Evolutionary conservation across 176 grass and related monocot genomes (phyloP).

Genomic region (Oryza brachyantha): DNA sequence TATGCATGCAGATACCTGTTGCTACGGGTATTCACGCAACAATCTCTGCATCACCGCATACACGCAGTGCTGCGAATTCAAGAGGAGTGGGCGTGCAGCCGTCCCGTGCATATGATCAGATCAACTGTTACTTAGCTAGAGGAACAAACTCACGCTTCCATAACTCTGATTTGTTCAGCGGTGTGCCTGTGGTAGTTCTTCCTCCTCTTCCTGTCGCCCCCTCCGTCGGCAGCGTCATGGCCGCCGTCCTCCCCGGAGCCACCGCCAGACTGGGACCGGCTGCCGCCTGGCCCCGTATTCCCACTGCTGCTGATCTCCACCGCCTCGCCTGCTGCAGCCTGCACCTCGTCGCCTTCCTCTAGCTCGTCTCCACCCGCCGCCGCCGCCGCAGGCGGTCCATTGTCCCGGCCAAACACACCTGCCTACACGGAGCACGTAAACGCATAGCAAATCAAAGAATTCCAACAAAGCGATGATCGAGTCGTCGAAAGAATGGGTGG

Average conservation of each 20-base stretch:
- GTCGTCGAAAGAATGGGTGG: neutral
- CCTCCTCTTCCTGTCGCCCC: slow-evolving; percentile 48
- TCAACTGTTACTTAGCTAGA: neutral
- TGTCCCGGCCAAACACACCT: slow-evolving; percentile 53
- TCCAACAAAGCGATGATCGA: neutral
- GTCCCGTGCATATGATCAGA: neutral
- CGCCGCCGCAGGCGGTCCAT: slow-evolving; percentile 32
- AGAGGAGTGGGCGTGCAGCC: neutral
- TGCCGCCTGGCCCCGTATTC: slow-evolving; percentile 35
- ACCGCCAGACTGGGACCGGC: slow-evolving; percentile 18
- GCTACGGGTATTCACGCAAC: neutral
- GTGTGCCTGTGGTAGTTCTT: slow-evolving; percentile 78
- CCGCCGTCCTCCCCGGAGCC: slow-evolving; percentile 41
- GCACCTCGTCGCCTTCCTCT: slow-evolving; percentile 48
- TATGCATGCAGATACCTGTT: neutral
- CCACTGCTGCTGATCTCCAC: slow-evolving; percentile 64
- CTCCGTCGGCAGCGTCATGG: neutral
- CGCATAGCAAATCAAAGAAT: neutral
- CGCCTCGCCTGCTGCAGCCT: neutral
- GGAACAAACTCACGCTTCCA: slow-evolving; percentile 68
- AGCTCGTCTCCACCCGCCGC: slow-evolving; percentile 18
- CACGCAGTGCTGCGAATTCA: too few species aligned
- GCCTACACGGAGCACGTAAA: slow-evolving; percentile 33
- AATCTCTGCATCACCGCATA: neutral
- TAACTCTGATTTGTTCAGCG: slow-evolving; percentile 55